Conservation (phyloP, 495 filamentous ascomycete genomes). For the Xylaria nigripes region DNA sequence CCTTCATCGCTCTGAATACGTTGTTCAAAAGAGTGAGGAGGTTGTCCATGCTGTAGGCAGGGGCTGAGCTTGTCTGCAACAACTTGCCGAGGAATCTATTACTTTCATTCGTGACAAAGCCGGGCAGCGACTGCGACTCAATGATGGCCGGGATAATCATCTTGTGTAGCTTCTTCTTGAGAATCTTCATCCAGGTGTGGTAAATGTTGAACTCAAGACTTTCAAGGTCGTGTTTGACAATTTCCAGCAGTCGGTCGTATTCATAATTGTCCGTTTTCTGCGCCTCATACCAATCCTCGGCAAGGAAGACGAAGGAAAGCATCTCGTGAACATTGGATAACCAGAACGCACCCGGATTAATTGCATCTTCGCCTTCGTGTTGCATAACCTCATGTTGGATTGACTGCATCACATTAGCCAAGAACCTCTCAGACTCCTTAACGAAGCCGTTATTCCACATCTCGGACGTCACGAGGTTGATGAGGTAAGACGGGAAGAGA, state of each 20-base stretch:
- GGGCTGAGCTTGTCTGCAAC: conserved; percentile 73
- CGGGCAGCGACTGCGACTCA: conserved; percentile 94
- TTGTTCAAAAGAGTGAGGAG: conserved; percentile 92
- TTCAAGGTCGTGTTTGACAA: conserved; percentile 98
- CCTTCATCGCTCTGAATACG: conserved; percentile 96
- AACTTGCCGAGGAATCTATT: conserved; percentile 97
- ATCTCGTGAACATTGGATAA: conserved; percentile 99
- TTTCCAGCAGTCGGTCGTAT: conserved; percentile 94
- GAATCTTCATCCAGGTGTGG: conserved; percentile 99
- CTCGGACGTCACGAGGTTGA: conserved; percentile 97
- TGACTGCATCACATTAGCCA: conserved; percentile 98
- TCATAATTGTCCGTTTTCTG: conserved; percentile 99
- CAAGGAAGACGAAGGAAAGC: conserved; percentile 98
- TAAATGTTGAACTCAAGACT: conserved; percentile 99
- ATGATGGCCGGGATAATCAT: conserved; percentile 99
- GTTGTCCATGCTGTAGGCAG: conserved; percentile 99
- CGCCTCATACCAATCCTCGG: conserved; percentile 98
- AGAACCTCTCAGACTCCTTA: conserved; percentile 97
- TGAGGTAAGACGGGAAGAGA: conserved; percentile 94
- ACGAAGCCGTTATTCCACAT: conserved; percentile 99
- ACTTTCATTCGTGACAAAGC: conserved; percentile 97
- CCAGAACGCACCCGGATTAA: conserved; percentile 98
- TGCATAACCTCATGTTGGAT: conserved; percentile 99
- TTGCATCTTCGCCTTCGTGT: conserved; percentile 91
- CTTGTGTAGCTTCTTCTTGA: conserved; percentile 97